Evolutionary conservation across 1,284 basidiomycete species (phyloP), one percentile per base, ranked within the genome.

Genomic region (Leccinum griseonigrum): DNA sequence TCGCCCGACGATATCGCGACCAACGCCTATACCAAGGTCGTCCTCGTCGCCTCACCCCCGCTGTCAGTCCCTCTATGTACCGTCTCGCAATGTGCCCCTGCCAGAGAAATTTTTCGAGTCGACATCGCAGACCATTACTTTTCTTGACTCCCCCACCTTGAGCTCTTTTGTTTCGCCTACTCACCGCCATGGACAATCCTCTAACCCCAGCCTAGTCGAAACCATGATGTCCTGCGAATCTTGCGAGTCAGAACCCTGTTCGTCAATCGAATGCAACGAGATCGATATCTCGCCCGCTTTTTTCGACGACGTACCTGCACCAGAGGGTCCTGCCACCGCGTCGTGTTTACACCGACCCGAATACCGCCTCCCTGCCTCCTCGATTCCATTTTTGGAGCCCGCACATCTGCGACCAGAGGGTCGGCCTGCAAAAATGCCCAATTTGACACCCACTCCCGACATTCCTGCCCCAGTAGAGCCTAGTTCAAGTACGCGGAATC

Each of bases 201-300:
- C 71, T 1, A 55, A 3, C 2, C 6, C 58, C 18, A 61, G 53
- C 34, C 59, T 68, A 1, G 11, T 29, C 0, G 9, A 56, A 13
- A 59, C 56, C 11, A 3, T 48, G 43, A 48, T 22, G 3, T 62
- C 64, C 1, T 68, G 64, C 61, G 64, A 61, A 31, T 69, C 74
- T 1, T 74, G 59, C 50, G 65, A 57, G 54, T 64, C 70, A 1
- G 63, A 38, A 6, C 64, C 58, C 34, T 57, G 57, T 36, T 66
- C 59, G 50, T 64, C 68, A 31, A 34, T 66, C 13, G 69, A 73
- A 31, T 61, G 53, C 50, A 57, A 64, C 67, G 74, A 63, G 66
- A 75, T 66, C 83, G 79, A 86, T 58, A 83, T 90, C 31, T 89
- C 87, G 3, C 84, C 82, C 4, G 85, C 85, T 0, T 85, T 83